Conservation (phyloP, 2,329 filamentous ascomycete genomes). For the Coniella lustricola region DNA sequence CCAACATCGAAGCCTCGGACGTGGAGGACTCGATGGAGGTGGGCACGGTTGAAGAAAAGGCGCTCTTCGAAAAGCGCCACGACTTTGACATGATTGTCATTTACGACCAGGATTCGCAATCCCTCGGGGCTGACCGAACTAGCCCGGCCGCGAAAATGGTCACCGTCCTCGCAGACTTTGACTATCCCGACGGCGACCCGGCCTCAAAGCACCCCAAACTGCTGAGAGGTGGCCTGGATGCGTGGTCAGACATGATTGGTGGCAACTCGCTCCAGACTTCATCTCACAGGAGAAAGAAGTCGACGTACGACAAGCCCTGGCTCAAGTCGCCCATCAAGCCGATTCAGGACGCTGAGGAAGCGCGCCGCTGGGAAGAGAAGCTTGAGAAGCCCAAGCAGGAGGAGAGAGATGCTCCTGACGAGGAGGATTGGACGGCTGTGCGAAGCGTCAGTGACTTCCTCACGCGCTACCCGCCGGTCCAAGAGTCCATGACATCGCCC, state of each 20-base stretch:
- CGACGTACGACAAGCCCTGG: conserved; percentile 21
- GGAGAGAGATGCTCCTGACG: conserved; percentile 1
- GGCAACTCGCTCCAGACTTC: conserved; percentile 50
- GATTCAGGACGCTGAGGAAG: conserved; percentile 68
- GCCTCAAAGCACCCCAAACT: conserved; percentile 59
- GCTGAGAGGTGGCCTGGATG: conserved; percentile 73
- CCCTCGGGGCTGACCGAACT: conserved; percentile 38
- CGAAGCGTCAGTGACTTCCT: conserved; percentile 56
- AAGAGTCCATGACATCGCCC: conserved; percentile 52
- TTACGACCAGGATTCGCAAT: conserved; percentile 66
- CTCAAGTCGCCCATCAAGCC: conserved; percentile 52
- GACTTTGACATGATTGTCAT: conserved; percentile 84
- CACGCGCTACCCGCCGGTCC: conserved; percentile 66
- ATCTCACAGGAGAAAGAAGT: conserved; percentile 16
- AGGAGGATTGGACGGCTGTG: conserved; percentile 5
- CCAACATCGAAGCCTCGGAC: conserved; percentile 55
- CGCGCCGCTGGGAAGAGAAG: conserved; percentile 71
- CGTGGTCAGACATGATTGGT: conserved; percentile 82
- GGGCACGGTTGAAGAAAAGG: conserved; percentile 66
- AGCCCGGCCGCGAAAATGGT: conserved; percentile 63
- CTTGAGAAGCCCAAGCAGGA: conserved; percentile 31
- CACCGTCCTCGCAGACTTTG: conserved; percentile 77
- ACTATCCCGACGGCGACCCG: conserved; percentile 41
- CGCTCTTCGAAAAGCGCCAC: conserved; percentile 63
- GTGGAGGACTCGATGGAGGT: conserved; percentile 64